These are phyloP conservation scores for Epichloe elymi DNA, from an alignment of 2,329 filamentous ascomycete genomes.

Conservation along the genomic window DNA sequence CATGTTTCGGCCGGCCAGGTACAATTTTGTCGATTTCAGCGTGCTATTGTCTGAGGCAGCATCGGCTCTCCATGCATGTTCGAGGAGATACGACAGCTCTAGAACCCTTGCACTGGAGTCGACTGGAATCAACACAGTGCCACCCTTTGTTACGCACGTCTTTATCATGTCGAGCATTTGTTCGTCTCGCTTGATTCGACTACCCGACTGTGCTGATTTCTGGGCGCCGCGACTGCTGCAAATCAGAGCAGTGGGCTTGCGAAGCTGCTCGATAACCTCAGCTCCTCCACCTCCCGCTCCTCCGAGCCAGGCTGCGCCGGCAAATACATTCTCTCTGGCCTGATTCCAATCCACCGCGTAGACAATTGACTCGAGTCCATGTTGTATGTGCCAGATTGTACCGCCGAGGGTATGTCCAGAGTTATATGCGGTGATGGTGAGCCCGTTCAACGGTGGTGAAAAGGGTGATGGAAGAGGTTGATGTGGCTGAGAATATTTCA, in stretches of 20 bases:
- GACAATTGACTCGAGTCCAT: constrained; percentile 90
- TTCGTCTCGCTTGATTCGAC: constrained; percentile 73
- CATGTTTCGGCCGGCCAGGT: constrained; percentile 74
- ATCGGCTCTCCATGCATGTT: constrained; percentile 76
- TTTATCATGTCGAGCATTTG: constrained; percentile 72
- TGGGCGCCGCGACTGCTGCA: constrained; percentile 79
- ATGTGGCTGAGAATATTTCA: constrained; percentile 95
- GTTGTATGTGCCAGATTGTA: constrained; percentile 97
- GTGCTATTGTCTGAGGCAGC: constrained; percentile 36
- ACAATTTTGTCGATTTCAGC: constrained; percentile 48
- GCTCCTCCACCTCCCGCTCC: constrained; percentile 67
- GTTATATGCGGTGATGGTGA: constrained; percentile 94
- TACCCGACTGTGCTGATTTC: constrained; percentile 54
- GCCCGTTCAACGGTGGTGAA: constrained; percentile 75
- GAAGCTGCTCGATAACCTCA: constrained; percentile 85
- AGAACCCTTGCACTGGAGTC: constrained; percentile 92
- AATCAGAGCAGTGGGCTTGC: constrained; percentile 84
- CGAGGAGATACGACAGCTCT: constrained; percentile 81
- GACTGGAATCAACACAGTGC: constrained; percentile 83
- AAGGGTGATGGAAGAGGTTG: constrained; percentile 78
- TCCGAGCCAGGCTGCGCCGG: constrained; percentile 86
- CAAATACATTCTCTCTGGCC: constrained; percentile 86
- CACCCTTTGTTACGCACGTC: constrained; percentile 64
- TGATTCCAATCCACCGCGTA: constrained; percentile 99
- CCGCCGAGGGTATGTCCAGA: constrained; percentile 91